Percentiles rank a stretch among this genome's conserved stretches.
Conservation (phyloP, 1,139 yeast genomes). For the Citeromyces hawaiiensis region DNA sequence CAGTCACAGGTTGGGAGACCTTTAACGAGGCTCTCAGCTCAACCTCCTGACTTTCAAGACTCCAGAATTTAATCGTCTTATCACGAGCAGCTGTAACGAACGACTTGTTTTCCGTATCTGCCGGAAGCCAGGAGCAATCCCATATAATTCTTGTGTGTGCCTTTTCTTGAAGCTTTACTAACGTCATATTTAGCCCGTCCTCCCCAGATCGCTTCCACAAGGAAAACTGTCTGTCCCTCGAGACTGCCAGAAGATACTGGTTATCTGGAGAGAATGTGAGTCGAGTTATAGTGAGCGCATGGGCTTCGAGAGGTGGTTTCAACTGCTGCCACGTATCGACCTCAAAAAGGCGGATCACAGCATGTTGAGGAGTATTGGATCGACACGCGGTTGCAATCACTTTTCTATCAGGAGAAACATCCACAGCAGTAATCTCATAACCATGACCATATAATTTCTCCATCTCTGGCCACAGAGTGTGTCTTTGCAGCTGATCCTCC, state of each 20-base stretch:
- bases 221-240: slow-evolving; percentile 82
- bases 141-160: slow-evolving; percentile 90
- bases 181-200: slow-evolving; percentile 24
- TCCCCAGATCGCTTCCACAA: slow-evolving; percentile 46
- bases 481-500: slow-evolving; percentile 84
- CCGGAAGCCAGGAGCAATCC: slow-evolving; percentile 84
- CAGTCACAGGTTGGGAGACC: slow-evolving; percentile 50
- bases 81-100: slow-evolving; percentile 89
- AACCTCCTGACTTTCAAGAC: slow-evolving; percentile 11
- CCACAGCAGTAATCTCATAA: slow-evolving; percentile 78
- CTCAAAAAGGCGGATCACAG: slow-evolving; percentile 69
- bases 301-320: slow-evolving; percentile 35
- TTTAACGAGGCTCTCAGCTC: slow-evolving; percentile 22
- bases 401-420: slow-evolving; percentile 49
- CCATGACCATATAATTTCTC: slow-evolving; percentile 97
- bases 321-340: slow-evolving; percentile 50
- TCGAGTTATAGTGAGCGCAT: slow-evolving; percentile 76
- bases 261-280: slow-evolving; percentile 68
- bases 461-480: slow-evolving; percentile 86
- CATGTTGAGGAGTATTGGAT: slow-evolving; percentile 75
- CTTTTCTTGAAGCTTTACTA: slow-evolving; percentile 37
- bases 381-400: slow-evolving; percentile 84
- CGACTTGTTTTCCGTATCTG: slow-evolving; percentile 15
- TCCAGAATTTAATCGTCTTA: slow-evolving; percentile 66
- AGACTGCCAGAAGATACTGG: slow-evolving; percentile 58